Evolutionary conservation across 257 asterid species (phyloP), one percentile per base, ranked within the genome.

Genomic region (Eucommia ulmoides): DNA sequence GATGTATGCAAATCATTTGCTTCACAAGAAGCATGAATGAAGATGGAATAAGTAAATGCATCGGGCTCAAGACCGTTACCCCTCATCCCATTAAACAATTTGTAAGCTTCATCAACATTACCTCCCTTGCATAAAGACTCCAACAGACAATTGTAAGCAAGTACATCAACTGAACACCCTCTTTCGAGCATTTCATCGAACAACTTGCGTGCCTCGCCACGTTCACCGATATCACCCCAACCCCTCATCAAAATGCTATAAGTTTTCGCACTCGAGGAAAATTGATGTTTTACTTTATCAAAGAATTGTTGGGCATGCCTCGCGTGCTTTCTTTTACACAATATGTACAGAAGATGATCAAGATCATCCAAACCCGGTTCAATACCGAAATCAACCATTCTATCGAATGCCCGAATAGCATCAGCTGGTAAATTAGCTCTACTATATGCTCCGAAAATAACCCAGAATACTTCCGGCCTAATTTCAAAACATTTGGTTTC

Each of bases 211-310:
- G 82, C 94, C 2, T 48, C 44, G 20, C 29, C 64, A 8, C 63
- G 23, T 19, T 82, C 86, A 0, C 92, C 88, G 20, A 64, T 59
- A 29, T 71, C 92, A 1, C 93, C 96, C 96, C 96, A 85, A 0
- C 96, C 94, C 51, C 61, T 65, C n/a, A 83, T 75, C 77, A 89
- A 46, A 67, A 89, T 89, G 73, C 91, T 89, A 53, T 82, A 85
- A 22, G 81, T 73, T 59, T 89, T 83, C 22, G 69, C 72, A 24
- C 52, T 74, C 1, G 79, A 77, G 12, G 55, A 41, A 55, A 80
- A 72, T 24, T 63, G 70, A 22, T 53, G 46, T 68, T 74, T 79
- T 20, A 80, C 69, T 35, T 51, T 69, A 33, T 85, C 81, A 45
- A 89, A 82, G 45, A 89, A 67, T 14, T 78, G 85, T 52, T 82